Evolutionary conservation across 768 basidiomycete species (phyloP).

Genomic region (Mycena epipterygia): DNA sequence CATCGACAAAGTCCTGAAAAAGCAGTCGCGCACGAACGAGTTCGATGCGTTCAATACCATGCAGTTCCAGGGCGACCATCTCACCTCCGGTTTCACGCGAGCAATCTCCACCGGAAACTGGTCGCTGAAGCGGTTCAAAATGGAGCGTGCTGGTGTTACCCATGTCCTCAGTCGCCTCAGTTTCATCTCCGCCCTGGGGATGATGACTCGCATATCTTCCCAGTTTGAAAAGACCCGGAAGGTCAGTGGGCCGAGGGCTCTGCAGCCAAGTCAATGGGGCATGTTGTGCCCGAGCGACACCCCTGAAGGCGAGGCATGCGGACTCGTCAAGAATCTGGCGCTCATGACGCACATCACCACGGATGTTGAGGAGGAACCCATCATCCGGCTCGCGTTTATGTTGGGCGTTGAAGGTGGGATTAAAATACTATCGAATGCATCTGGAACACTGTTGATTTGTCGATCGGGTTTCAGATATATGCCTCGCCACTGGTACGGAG

Average conservation of each 20-base stretch:
- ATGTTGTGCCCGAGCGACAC: conserved; percentile 98
- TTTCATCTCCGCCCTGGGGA: conserved; percentile 97
- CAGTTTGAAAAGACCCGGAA: conserved; percentile 99
- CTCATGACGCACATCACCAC: conserved; percentile 99
- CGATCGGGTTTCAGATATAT: conserved; percentile 76
- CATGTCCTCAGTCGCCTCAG: conserved; percentile 96
- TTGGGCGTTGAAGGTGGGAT: conserved; percentile 94
- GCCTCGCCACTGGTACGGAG: conserved; percentile 92
- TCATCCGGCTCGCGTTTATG: conserved; percentile 90
- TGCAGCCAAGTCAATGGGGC: conserved; percentile 99
- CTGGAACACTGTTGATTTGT: conserved; percentile 2
- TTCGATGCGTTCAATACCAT: conserved; percentile 96
- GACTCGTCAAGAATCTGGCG: conserved; percentile 97
- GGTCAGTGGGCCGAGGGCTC: conserved; percentile 95
- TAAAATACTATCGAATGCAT: neutral
- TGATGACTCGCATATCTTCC: conserved; percentile 99
- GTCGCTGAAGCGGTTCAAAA: conserved; percentile 99
- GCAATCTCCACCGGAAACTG: conserved; percentile 99
- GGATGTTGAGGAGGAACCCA: conserved; percentile 96
- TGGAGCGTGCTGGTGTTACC: conserved; percentile 98
- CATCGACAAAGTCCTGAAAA: conserved; percentile 98
- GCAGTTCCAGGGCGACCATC: conserved; percentile 96
- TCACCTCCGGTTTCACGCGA: conserved; percentile 95
- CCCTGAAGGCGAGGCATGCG: conserved; percentile 99
- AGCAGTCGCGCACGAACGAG: conserved; percentile 92